Conservation (phyloP, 2,329 filamentous ascomycete species). For the Nemania bipapillata region DNA sequence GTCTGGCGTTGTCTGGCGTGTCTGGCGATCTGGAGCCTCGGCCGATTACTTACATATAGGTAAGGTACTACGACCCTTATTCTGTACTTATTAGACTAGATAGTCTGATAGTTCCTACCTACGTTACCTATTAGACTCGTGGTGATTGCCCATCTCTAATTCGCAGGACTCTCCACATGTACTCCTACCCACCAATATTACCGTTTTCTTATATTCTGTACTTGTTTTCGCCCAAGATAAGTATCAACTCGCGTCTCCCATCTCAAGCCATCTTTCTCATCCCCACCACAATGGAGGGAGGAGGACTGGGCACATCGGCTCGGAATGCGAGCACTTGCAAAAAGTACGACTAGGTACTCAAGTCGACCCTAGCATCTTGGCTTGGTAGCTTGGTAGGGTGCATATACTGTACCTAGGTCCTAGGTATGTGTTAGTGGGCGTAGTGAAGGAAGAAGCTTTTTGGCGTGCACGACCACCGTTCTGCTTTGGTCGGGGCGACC, state of each 20-base stretch:
- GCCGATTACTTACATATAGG: too few species aligned
- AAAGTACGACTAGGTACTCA: neutral
- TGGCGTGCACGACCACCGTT: neutral
- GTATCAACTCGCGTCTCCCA: neutral
- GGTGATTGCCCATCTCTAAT: neutral
- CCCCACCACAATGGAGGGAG: neutral
- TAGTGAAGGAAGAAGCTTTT: too few species aligned
- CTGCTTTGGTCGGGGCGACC: slow-evolving; percentile 10
- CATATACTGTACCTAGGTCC: too few species aligned
- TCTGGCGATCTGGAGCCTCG: slow-evolving; percentile 23
- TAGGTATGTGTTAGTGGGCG: too few species aligned
- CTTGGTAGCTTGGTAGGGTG: neutral
- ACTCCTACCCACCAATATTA: neutral
- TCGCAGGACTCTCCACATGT: neutral
- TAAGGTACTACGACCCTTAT: neutral
- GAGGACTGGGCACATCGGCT: neutral
- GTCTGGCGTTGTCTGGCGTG: too few species aligned
- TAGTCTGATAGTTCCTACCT: too few species aligned
- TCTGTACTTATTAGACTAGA: too few species aligned
- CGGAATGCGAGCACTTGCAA: neutral
- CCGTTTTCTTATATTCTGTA: too few species aligned
- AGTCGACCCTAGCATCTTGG: neutral
- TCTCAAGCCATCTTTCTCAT: neutral
- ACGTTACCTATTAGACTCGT: too few species aligned
- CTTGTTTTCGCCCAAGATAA: too few species aligned